phyloP scores from a whole-genome alignment of 75 land plant genomes.

The Chamaecyparis obtusa region DNA sequence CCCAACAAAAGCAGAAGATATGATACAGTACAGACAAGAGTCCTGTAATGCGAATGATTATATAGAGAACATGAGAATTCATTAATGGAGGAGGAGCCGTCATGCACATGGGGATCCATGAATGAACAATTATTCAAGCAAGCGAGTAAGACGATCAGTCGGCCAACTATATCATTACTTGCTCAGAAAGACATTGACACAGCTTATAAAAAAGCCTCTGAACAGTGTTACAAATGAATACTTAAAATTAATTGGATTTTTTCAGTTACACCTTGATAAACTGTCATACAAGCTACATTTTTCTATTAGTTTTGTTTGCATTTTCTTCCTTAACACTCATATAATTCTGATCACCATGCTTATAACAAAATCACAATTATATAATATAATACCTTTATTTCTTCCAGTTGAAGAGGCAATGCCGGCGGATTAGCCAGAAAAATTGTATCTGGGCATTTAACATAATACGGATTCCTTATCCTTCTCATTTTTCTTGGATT shows the following conservation, averaged over 20 bases:
- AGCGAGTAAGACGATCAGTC: too few species aligned
- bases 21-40: not conserved
- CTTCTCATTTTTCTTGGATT: not conserved
- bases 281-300: not conserved
- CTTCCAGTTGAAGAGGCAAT: not conserved
- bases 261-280: not conserved
- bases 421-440: not conserved
- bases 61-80: not conserved
- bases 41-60: not conserved
- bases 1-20: not conserved
- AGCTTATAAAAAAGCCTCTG: not conserved
- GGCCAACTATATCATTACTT: not conserved
- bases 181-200: not conserved
- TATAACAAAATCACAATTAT: not conserved
- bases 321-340: not conserved
- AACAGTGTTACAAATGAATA: not conserved
- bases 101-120: not conserved
- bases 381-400: not conserved
- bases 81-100: not conserved
- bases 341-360: not conserved
- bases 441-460: not conserved
- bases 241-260: not conserved
- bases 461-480: not conserved
- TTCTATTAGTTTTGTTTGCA: not conserved
- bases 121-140: not conserved